A percentile compares a stretch with the other conserved stretches of the same genome.
phyloP scores from a whole-genome alignment of 441 rosid genomes.

The Adansonia madagascariensis region DNA sequence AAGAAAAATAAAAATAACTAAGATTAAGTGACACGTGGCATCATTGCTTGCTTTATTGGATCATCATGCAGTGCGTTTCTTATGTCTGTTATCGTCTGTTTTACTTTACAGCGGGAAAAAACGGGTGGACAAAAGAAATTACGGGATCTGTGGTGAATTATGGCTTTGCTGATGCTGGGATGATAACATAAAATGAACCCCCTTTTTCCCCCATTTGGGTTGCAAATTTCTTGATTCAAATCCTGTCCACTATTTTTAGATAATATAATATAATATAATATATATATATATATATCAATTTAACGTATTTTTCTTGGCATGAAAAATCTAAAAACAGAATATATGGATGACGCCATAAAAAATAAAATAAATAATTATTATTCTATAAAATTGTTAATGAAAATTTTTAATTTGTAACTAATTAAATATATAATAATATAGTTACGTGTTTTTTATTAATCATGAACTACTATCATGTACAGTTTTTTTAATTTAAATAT shows the following conservation, averaged over 20 bases:
- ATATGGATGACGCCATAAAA: too few relatives aligned
- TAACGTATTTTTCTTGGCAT: too few relatives aligned
- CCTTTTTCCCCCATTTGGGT: background rate
- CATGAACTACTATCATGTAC: too few relatives aligned
- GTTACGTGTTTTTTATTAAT: too few relatives aligned
- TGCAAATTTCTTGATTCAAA: background rate
- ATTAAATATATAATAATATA: too few relatives aligned
- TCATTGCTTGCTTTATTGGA: background rate
- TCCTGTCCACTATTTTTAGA: background rate
- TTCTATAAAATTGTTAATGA: too few relatives aligned
- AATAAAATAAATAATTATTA: background rate
- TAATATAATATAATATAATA: slow-evolving; percentile 9
- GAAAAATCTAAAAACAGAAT: too few relatives aligned
- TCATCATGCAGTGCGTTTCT: background rate
- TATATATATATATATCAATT: too few relatives aligned
- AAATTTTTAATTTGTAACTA: too few relatives aligned
- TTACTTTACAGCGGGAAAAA: background rate
- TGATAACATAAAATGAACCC: background rate
- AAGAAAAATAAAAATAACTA: background rate
- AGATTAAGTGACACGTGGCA: slow-evolving; percentile 11
- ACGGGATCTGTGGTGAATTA: background rate
- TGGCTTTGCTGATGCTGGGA: background rate
- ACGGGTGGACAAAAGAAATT: background rate
- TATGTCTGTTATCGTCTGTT: background rate
- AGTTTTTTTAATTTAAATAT: too few relatives aligned